These are phyloP conservation scores for Aspergillus campestris DNA, from an alignment of 495 filamentous ascomycete genomes.

Conservation along the genomic window DNA sequence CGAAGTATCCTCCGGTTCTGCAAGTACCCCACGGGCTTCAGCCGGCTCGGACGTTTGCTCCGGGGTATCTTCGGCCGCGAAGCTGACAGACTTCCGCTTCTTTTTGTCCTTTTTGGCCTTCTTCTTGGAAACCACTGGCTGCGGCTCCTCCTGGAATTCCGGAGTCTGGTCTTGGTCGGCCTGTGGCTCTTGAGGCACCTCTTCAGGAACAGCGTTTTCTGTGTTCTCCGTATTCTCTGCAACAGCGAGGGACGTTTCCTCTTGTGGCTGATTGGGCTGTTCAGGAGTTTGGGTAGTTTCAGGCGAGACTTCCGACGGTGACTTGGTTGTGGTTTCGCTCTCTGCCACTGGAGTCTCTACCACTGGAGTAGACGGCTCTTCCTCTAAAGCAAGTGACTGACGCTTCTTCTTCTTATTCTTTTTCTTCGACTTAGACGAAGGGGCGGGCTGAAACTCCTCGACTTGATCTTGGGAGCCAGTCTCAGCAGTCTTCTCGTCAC, in stretches of 20 bases:
- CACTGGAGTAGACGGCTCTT: slow-evolving; percentile 7
- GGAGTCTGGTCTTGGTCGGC: slow-evolving; percentile 1
- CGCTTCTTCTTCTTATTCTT: slow-evolving; percentile 31
- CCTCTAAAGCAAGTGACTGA: slow-evolving; percentile 16
- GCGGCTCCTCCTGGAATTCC: slow-evolving; percentile 5
- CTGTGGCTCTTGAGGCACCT: not conserved
- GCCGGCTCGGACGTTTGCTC: not conserved
- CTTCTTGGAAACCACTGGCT: slow-evolving; percentile 26
- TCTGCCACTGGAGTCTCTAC: not conserved
- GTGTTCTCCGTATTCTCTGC: slow-evolving; percentile 4
- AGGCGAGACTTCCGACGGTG: too few relatives aligned
- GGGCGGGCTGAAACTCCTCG: slow-evolving; percentile 5
- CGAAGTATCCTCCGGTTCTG: slow-evolving; percentile 4
- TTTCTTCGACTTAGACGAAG: slow-evolving; percentile 9
- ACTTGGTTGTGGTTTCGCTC: too few relatives aligned
- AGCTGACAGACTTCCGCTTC: slow-evolving; percentile 22
- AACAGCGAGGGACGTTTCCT: not conserved
- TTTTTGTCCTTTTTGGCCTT: slow-evolving; percentile 39
- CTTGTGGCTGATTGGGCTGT: too few relatives aligned
- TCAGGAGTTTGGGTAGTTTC: not conserved
- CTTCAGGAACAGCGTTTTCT: slow-evolving; percentile 1
- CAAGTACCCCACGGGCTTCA: not conserved
- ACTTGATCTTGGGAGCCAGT: not conserved
- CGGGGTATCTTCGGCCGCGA: slow-evolving; percentile 5
- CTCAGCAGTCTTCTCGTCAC: slow-evolving; percentile 1